These are phyloP conservation scores for Cystobasidium slooffiae DNA, from an alignment of 1,284 basidiomycete genomes.

Conservation along the genomic window DNA sequence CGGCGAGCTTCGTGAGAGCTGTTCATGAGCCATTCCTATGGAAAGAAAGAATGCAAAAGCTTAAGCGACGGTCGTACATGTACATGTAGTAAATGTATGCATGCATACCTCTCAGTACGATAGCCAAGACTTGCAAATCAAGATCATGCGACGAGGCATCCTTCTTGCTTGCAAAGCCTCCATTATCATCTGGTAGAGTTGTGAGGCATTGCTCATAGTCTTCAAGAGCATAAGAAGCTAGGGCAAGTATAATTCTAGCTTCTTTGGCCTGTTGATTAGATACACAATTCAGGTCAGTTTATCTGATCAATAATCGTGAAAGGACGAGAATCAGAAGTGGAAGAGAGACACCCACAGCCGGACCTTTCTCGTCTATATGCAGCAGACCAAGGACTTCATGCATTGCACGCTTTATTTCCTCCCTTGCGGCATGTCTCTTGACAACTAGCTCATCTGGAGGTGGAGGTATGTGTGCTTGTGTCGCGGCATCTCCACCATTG, in stretches of 20 bases:
- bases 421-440: background rate
- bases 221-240: conserved; percentile 16
- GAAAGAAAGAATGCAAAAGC: background rate
- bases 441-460: conserved; percentile 24
- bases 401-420: conserved; percentile 12
- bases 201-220: conserved; percentile 11
- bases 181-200: background rate
- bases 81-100: background rate
- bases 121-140: conserved; percentile 35
- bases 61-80: background rate
- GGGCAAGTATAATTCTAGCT: conserved; percentile 17
- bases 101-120: conserved; percentile 25
- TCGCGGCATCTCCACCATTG: background rate
- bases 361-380: background rate
- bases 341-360: conserved; percentile 3
- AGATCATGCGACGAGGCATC: conserved; percentile 39
- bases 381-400: conserved; percentile 14
- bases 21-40: conserved; percentile 28
- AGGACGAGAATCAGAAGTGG: background rate
- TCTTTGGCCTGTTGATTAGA: conserved; percentile 9
- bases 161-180: background rate
- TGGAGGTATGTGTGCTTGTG: conserved; percentile 5
- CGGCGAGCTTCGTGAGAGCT: background rate
- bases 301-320: background rate
- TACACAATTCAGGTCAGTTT: too few relatives aligned